Evolutionary conservation across 306 rosid species (phyloP).

Genomic region (Neltuma alba): DNA sequence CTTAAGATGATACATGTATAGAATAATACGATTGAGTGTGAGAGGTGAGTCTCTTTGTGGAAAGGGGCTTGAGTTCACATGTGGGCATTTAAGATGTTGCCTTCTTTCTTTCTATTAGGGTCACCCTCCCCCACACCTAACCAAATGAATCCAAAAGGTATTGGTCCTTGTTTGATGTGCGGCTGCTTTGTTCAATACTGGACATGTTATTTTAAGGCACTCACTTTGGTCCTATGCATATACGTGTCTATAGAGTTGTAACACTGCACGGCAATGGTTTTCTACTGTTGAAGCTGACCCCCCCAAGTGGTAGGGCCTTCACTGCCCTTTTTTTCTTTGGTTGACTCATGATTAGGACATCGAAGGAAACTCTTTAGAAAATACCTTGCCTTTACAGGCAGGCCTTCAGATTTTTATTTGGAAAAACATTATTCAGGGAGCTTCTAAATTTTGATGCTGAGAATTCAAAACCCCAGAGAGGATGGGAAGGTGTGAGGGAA

Average conservation of each 20-base stretch:
- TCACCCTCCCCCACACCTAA: constrained; percentile 27
- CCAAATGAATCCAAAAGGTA: constrained; percentile 35
- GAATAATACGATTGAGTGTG: background rate
- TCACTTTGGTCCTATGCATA: background rate
- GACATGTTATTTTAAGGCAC: background rate
- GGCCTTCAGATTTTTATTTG: too few species aligned
- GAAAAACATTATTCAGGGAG: too few species aligned
- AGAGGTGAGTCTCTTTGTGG: constrained; percentile 13
- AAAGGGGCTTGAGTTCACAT: constrained; percentile 25
- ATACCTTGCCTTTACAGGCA: background rate
- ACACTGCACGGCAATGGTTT: background rate
- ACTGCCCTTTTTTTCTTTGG: background rate
- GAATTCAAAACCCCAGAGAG: too few species aligned
- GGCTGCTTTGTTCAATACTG: constrained; percentile 5
- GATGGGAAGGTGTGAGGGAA: too few species aligned
- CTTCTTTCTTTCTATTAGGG: constrained; percentile 23
- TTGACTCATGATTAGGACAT: background rate
- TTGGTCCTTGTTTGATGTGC: constrained; percentile 46
- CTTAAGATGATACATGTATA: constrained; percentile 8
- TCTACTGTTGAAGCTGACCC: background rate
- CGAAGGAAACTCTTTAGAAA: background rate
- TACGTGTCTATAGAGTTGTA: background rate
- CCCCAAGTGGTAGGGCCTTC: background rate
- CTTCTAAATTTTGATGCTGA: too few species aligned
- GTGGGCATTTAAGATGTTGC: constrained; percentile 43